These are phyloP conservation scores for Debaryomyces tyrocola DNA, from an alignment of 805 yeast species.

Conservation along the genomic window DNA sequence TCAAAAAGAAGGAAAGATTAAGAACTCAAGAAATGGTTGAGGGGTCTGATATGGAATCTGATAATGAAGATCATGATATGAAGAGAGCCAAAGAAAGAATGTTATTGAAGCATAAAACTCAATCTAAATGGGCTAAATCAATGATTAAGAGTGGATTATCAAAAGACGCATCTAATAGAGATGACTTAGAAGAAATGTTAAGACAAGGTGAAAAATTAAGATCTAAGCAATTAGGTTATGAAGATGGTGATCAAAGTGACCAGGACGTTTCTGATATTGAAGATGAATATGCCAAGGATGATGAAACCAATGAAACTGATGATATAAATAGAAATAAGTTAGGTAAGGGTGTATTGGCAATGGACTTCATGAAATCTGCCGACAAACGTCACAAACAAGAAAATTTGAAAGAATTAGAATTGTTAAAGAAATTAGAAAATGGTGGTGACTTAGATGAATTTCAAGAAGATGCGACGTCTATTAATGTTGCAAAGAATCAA, in stretches of 20 bases:
- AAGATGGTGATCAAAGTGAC: conserved; percentile 55
- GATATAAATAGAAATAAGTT: conserved; percentile 36
- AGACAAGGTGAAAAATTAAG: conserved; percentile 80
- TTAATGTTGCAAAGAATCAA: conserved; percentile 55
- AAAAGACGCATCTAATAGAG: conserved; percentile 80
- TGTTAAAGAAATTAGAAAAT: conserved; percentile 47
- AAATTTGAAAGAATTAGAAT: conserved; percentile 54
- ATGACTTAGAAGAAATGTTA: conserved; percentile 92
- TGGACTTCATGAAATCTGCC: conserved; percentile 96
- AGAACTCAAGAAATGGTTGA: conserved; percentile 68
- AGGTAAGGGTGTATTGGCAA: conserved; percentile 89
- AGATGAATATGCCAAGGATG: conserved; percentile 33
- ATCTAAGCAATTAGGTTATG: conserved; percentile 67
- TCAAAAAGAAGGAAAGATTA: conserved; percentile 79
- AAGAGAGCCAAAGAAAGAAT: conserved; percentile 89
- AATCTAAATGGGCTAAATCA: conserved; percentile 85
- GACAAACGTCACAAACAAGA: conserved; percentile 64
- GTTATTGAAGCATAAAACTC: conserved; percentile 86
- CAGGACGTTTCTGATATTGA: conserved; percentile 51
- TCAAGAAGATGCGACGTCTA: conserved; percentile 37
- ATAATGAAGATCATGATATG: conserved; percentile 63
- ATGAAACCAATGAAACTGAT: conserved; percentile 35
- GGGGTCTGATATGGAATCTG: conserved; percentile 52
- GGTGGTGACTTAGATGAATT: conserved; percentile 43
- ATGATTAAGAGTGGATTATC: conserved; percentile 89